These are phyloP conservation scores for Pleurozium schreberi DNA, from an alignment of 225 moss, liverwort and hornwort species.

Conservation along the genomic window DNA sequence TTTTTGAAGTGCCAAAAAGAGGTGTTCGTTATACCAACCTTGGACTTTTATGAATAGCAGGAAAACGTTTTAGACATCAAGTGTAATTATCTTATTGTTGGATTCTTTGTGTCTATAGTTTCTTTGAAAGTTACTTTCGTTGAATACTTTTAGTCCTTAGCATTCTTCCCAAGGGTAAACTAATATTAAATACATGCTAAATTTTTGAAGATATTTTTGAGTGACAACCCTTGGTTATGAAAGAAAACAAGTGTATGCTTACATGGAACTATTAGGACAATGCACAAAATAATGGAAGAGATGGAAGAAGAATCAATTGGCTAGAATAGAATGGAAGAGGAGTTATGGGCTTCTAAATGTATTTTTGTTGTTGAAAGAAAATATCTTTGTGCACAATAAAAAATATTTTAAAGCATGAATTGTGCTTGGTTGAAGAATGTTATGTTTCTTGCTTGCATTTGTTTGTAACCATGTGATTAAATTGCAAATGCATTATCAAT, in stretches of 20 bases:
- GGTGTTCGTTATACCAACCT: accelerated
- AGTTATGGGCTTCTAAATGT: neutral
- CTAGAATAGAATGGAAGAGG: neutral
- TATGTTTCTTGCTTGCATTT: neutral
- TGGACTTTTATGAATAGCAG: accelerated
- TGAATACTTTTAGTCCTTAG: accelerated
- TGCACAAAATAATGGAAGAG: neutral
- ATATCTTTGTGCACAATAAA: neutral
- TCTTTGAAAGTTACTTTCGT: no score
- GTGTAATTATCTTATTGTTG: neutral
- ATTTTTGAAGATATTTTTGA: neutral
- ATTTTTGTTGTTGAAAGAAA: neutral
- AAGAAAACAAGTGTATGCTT: no score
- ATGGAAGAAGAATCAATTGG: neutral
- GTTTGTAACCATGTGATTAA: neutral
- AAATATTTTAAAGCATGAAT: neutral
- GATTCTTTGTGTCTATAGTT: neutral
- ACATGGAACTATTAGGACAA: neutral
- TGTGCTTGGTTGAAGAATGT: neutral
- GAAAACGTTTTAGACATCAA: neutral
- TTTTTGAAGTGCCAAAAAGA: accelerated
- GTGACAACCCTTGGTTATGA: no score
- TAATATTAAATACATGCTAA: accelerated
- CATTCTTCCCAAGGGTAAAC: accelerated
- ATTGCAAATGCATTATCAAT: neutral